Evolutionary conservation across 352 stramenopile genomes (phyloP), one percentile per base, ranked within the genome.

Genomic region (Phytophthora tubulina): DNA sequence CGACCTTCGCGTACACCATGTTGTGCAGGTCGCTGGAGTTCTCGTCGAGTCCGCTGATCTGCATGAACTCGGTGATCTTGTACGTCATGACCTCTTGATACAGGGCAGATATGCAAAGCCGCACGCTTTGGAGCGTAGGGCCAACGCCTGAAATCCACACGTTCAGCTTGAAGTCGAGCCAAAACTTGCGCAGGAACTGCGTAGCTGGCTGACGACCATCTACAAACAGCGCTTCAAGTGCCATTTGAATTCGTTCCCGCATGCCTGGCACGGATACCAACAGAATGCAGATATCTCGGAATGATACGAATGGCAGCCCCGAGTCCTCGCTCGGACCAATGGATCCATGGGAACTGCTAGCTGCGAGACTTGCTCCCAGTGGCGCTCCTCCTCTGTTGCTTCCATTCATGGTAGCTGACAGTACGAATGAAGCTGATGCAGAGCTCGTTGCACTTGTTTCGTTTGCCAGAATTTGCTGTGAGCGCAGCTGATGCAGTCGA

Each of bases 141-240:
- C 46, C 48, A 2, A 74, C 36, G 5, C 66, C 69, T 0, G 62
- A 69, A 1, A 76, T 48, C 67, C 66, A 75, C 31, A 88, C 71
- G 33, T 76, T 82, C 35, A 72, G 69, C 45, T 82, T 83, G 39
- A 89, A 79, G 41, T 89, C 83, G 11, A 82, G 72, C 75, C 76
- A 87, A 51, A 90, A 83, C 33, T 73, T 79, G 52, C 71, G 79
- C 30, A 88, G 53, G 45, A 81, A 73, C 21, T 73, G 72, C 17
- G 79, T 77, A 1, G 76, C 65, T 0, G 55, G 60, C 51, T 86
- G 77, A 4, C 67, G 68, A 2, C 85, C 81, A 53, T 88, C 78
- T 0, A 76, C 72, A 17, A 89, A 82, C 30, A 89, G 53, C n/a
- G 72, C 72, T 49, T 90, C 83, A 2, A 89, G 67, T 3, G 73